These are phyloP conservation scores for Termitomyces sp. DNA, from an alignment of 768 basidiomycete genomes.

Conservation along the genomic window DNA sequence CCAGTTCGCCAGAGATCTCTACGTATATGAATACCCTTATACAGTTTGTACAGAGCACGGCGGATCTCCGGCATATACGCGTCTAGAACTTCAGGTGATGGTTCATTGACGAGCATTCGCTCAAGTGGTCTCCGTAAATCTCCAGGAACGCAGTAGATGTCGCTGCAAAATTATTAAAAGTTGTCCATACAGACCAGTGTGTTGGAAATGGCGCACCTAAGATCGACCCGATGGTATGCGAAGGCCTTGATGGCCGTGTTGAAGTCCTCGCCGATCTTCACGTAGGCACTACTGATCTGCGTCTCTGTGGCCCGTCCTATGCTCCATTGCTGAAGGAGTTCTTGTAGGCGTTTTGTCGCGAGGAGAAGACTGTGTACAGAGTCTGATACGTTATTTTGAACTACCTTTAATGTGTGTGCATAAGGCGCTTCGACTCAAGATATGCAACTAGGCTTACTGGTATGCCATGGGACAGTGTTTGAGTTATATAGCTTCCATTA, in stretches of 20 bases:
- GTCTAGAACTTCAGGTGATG: slow-evolving; percentile 64
- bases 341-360: slow-evolving; percentile 80
- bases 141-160: slow-evolving; percentile 55
- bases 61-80: slow-evolving; percentile 78
- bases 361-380: slow-evolving; percentile 64
- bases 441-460: not conserved
- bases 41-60: slow-evolving; percentile 71
- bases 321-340: slow-evolving; percentile 67
- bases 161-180: slow-evolving; percentile 30
- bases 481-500: not conserved
- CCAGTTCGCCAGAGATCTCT: slow-evolving; percentile 44
- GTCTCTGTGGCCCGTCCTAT: slow-evolving; percentile 48
- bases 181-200: not conserved
- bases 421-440: not conserved
- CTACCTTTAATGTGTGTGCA: slow-evolving; percentile 12
- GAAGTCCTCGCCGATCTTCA: slow-evolving; percentile 85
- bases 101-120: slow-evolving; percentile 66
- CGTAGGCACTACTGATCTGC: slow-evolving; percentile 86
- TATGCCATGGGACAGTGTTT: not conserved
- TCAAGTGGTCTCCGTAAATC: slow-evolving; percentile 68
- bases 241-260: slow-evolving; percentile 77
- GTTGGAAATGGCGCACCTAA: slow-evolving; percentile 36
- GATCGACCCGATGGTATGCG: slow-evolving; percentile 61
- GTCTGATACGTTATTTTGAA: slow-evolving; percentile 44
- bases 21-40: slow-evolving; percentile 77